Evolutionary conservation across 2,329 filamentous ascomycete genomes (phyloP).

Genomic region (Pseudocercospora cruenta): DNA sequence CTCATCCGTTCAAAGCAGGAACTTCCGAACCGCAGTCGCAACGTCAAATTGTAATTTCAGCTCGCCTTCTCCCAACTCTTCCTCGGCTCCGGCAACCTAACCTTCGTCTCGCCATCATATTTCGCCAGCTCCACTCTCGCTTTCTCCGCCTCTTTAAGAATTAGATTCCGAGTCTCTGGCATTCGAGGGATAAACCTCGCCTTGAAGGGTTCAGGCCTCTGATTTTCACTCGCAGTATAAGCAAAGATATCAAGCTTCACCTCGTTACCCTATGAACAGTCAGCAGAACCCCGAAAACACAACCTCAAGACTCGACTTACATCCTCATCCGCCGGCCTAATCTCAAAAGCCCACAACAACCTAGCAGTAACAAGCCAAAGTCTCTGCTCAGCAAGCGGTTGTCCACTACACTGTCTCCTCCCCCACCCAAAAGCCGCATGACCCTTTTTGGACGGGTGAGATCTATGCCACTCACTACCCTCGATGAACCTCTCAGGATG

Average conservation of each 20-base stretch:
- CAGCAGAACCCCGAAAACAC: too few relatives aligned
- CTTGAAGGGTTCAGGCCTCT: conserved; percentile 2
- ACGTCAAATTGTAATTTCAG: neutral
- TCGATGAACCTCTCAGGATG: conserved; percentile 16
- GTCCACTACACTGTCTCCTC: conserved; percentile 15
- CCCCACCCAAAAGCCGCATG: conserved; percentile 19
- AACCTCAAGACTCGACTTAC: neutral
- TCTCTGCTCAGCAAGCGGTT: conserved; percentile 14
- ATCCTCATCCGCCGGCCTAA: neutral
- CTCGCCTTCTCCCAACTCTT: neutral
- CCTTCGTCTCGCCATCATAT: conserved; percentile 8
- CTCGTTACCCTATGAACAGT: neutral
- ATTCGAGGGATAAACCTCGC: neutral
- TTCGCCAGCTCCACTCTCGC: neutral
- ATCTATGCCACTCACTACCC: neutral
- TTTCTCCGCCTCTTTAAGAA: neutral
- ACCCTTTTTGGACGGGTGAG: conserved; percentile 13
- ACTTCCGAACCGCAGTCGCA: too few relatives aligned
- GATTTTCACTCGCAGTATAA: conserved; percentile 4
- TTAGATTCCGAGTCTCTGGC: neutral
- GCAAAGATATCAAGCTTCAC: conserved; percentile 7
- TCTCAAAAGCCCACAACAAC: conserved; percentile 14
- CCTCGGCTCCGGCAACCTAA: neutral
- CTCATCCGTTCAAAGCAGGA: too few relatives aligned
- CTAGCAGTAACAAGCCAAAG: conserved; percentile 8